These are phyloP conservation scores for Combretum micranthum DNA, from an alignment of 345 rosid species.

Conservation along the genomic window DNA sequence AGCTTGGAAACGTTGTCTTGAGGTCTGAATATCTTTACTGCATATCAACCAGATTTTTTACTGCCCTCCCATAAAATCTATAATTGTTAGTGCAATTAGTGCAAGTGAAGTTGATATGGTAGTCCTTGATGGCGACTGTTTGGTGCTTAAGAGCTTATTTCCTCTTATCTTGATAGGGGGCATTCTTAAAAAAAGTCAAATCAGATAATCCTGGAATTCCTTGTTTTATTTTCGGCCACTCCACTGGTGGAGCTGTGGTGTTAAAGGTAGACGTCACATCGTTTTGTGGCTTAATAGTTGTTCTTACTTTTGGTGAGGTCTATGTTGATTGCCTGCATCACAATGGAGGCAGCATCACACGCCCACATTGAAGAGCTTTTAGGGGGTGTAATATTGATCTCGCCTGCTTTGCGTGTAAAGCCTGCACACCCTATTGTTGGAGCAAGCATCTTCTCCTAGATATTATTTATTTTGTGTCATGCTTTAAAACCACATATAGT, in stretches of 20 bases:
- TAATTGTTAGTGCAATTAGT: too few relatives aligned
- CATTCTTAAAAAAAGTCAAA: slow-evolving; percentile 78
- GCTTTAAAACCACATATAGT: background rate
- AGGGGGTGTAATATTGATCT: slow-evolving; percentile 76
- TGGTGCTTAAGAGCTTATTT: too few relatives aligned
- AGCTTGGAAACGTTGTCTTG: too few relatives aligned
- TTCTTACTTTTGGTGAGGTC: too few relatives aligned
- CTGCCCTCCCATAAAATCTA: too few relatives aligned
- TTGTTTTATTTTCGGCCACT: slow-evolving; percentile 98
- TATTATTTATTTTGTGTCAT: background rate
- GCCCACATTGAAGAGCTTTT: slow-evolving; percentile 52
- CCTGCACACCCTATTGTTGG: slow-evolving; percentile 97
- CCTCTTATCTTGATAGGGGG: slow-evolving; percentile 3
- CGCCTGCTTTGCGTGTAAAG: slow-evolving; percentile 92
- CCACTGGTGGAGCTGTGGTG: slow-evolving; percentile 98
- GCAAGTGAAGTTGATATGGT: too few relatives aligned
- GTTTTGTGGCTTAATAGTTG: too few relatives aligned
- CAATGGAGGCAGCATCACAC: slow-evolving; percentile 58
- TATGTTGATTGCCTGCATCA: background rate
- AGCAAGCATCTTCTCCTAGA: slow-evolving; percentile 29
- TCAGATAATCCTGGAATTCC: slow-evolving; percentile 72
- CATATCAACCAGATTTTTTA: too few relatives aligned
- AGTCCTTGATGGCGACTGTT: too few relatives aligned
- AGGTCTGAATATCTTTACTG: too few relatives aligned
- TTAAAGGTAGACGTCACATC: slow-evolving; percentile 89